Percentiles rank a stretch among this genome's conserved stretches.
These are phyloP conservation scores for Rhododendron molle DNA, from an alignment of 148 eudicot genomes.

Conservation along the genomic window DNA sequence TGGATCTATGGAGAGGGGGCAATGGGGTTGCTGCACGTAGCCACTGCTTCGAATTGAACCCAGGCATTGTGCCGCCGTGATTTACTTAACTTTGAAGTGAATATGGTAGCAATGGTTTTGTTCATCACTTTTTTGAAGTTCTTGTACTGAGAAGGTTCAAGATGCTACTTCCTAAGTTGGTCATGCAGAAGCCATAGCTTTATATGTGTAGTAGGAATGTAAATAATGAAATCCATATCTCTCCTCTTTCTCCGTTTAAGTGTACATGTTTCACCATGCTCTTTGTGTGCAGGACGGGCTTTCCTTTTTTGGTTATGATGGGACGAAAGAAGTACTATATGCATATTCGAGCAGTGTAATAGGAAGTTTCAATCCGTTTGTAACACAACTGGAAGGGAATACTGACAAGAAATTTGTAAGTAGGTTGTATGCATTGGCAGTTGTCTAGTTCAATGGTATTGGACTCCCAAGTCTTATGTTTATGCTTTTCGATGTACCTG, in stretches of 20 bases:
- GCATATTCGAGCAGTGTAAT: not conserved
- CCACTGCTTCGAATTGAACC: not conserved
- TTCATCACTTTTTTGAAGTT: not conserved
- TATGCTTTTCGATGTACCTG: not conserved
- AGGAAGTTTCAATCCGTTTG: not conserved
- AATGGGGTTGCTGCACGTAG: not conserved
- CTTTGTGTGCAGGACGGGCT: slow-evolving; percentile 8
- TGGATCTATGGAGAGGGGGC: not conserved
- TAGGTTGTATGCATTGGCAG: not conserved
- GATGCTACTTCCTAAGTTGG: not conserved
- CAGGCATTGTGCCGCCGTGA: not conserved
- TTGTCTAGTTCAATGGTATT: not conserved
- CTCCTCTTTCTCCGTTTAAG: not conserved
- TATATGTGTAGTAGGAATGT: not conserved
- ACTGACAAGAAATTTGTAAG: not conserved
- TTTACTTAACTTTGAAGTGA: not conserved
- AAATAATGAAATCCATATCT: not conserved
- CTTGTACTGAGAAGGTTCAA: not conserved
- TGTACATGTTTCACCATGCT: not conserved
- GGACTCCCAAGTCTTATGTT: not conserved
- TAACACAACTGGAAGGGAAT: not conserved
- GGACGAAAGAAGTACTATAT: not conserved
- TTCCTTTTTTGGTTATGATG: not conserved
- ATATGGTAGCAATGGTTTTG: not conserved
- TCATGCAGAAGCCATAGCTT: not conserved